phyloP scores from a whole-genome alignment of 768 basidiomycete genomes.

The Lactifluus subvellereus region DNA sequence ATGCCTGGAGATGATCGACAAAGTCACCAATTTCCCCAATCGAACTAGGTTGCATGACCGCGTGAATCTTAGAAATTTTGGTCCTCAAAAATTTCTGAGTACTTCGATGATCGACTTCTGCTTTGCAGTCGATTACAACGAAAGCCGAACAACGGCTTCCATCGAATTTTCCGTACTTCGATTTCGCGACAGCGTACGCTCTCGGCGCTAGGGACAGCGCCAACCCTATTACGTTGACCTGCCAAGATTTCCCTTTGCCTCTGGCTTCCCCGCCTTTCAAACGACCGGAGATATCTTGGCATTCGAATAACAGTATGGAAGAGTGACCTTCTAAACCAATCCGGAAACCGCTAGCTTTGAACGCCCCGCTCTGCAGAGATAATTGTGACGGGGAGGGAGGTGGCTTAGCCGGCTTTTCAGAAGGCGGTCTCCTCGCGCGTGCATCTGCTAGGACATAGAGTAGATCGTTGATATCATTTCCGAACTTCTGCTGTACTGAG shows the following conservation, averaged over 20 bases:
- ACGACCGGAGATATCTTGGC: slow-evolving; percentile 64
- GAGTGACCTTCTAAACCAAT: slow-evolving; percentile 70
- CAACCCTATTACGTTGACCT: slow-evolving; percentile 64
- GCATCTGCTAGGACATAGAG: slow-evolving; percentile 60
- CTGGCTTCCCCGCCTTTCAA: slow-evolving; percentile 43
- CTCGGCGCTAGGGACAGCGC: slow-evolving; percentile 79
- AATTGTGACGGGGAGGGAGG: slow-evolving; percentile 18
- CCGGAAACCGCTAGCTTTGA: slow-evolving; percentile 75
- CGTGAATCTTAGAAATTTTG: slow-evolving; percentile 71
- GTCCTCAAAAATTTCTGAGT: slow-evolving; percentile 42
- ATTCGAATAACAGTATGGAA: slow-evolving; percentile 70
- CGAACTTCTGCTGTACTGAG: slow-evolving; percentile 83
- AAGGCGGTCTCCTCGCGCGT: slow-evolving; percentile 32
- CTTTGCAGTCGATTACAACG: slow-evolving; percentile 70
- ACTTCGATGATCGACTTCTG: slow-evolving; percentile 21
- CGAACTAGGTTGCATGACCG: slow-evolving; percentile 91
- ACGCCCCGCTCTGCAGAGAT: slow-evolving; percentile 38
- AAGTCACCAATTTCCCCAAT: slow-evolving; percentile 89
- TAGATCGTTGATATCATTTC: slow-evolving; percentile 82
- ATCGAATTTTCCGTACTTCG: slow-evolving; percentile 42
- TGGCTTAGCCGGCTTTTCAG: background rate
- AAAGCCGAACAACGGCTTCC: slow-evolving; percentile 72
- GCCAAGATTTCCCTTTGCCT: slow-evolving; percentile 42
- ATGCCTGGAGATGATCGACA: slow-evolving; percentile 75
- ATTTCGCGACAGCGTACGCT: slow-evolving; percentile 32